phyloP scores from a whole-genome alignment of 805 yeast species.

The Saccharomycopsis sp. region DNA sequence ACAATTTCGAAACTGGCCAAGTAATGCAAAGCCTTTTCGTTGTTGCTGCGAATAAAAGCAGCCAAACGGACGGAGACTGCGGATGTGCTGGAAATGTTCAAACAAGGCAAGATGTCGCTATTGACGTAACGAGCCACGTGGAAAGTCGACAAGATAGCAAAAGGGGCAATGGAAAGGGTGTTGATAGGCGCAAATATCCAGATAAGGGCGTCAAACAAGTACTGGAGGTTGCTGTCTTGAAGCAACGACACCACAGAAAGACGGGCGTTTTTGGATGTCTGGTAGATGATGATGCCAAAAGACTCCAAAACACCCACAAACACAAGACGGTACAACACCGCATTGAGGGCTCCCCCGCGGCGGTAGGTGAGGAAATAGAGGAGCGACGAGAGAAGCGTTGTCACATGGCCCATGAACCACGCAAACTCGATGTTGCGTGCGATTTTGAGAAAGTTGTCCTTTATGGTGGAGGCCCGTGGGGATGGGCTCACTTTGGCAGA shows the following conservation, averaged over 20 bases:
- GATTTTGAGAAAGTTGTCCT: not conserved
- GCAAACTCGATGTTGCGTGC: conserved; percentile 46
- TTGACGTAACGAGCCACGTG: conserved; percentile 71
- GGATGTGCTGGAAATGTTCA: conserved; percentile 28
- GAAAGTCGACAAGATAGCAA: conserved; percentile 70
- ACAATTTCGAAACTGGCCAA: conserved; percentile 56
- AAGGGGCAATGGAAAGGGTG: conserved; percentile 62
- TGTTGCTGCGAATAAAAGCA: conserved; percentile 43
- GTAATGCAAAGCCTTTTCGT: conserved; percentile 50
- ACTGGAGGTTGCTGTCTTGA: conserved; percentile 67
- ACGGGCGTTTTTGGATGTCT: conserved; percentile 34
- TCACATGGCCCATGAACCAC: conserved; percentile 66
- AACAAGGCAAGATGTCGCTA: conserved; percentile 58
- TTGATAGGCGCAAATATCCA: conserved; percentile 55
- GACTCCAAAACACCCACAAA: conserved; percentile 62
- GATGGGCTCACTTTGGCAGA: not conserved
- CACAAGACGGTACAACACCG: conserved; percentile 49
- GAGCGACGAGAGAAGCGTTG: conserved; percentile 37
- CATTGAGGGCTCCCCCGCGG: conserved; percentile 28
- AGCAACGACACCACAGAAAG: conserved; percentile 29
- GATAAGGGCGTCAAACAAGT: conserved; percentile 48
- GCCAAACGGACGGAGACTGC: conserved; percentile 29
- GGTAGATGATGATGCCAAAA: conserved; percentile 69
- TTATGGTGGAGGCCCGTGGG: no score
- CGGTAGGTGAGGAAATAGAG: conserved; percentile 33